Conservation (phyloP, 2,329 filamentous ascomycete species). For the Diaporthe aspalathi region DNA sequence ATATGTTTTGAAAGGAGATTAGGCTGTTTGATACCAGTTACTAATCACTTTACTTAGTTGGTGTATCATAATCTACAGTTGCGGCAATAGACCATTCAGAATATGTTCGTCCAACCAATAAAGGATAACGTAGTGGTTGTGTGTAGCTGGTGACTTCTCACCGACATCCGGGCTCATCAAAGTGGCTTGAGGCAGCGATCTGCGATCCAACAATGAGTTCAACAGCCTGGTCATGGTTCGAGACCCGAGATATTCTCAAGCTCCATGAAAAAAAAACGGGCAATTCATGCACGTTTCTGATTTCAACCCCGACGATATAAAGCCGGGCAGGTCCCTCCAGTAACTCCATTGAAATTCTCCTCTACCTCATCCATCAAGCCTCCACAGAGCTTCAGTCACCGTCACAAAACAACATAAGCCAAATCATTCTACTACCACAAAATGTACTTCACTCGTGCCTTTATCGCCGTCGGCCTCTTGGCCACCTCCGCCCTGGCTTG, state of each 20-base stretch:
- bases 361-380: neutral
- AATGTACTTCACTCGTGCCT: slow-evolving; percentile 29
- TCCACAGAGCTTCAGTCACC: too few species aligned
- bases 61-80: neutral
- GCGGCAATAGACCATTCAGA: neutral
- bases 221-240: neutral
- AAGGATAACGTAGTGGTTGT: neutral
- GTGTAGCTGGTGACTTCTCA: neutral
- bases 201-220: neutral
- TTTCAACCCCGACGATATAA: neutral
- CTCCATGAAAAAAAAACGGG: fast-evolving
- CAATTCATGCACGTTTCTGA: neutral
- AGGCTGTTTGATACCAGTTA: neutral
- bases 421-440: neutral
- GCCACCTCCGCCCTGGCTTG: slow-evolving; percentile 27
- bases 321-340: neutral
- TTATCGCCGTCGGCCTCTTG: slow-evolving; percentile 23
- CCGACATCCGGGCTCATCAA: neutral
- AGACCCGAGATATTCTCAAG: too few species aligned
- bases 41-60: neutral
- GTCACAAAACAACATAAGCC: neutral
- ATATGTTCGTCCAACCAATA: neutral
- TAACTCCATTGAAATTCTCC: neutral
- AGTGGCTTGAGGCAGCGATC: neutral
- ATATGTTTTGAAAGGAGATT: neutral